Base-by-base conservation (phyloP, 805 yeast genomes). In the Yarrowia sp. region DNA sequence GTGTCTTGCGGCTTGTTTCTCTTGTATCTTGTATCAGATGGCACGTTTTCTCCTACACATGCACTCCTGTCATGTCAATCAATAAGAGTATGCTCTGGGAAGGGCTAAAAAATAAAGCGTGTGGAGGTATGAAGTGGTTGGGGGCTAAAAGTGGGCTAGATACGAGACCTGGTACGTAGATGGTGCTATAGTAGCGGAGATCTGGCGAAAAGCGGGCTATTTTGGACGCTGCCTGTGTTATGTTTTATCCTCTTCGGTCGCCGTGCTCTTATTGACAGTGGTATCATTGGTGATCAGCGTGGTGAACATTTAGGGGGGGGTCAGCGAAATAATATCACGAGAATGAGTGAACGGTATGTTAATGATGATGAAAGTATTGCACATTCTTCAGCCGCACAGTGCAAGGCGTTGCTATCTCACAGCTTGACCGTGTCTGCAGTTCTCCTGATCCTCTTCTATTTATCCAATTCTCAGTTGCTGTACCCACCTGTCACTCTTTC, bases 71-170 rank as follows among this genome's bases (percentile, higher is more conserved):
- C 47, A 19, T 19, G 47, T 44, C 47, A 44, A 44, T 20, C 46
- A 39, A 17, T 8, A 8, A 13, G 46, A 9, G 33, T 44, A 17
- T 20, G 46, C 49, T 44, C 30, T 15, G 10, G 49, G 49, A 44
- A 44, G 50, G 50, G 50, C 50, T 46, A 46, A 24, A 46, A 24
- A 46, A 46, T 24, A 19, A 43, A 44, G 49, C 49, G 49, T n/a
- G n/a, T 15, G 10, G 46, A 20, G 17, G 24, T 15, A 42, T 42
- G 24, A 42, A 9, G 5, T 8, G 14, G 13, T 1, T 17, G 46
- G 46, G 46, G 9, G 14, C 46, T 19, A 44, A 19, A 19, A 2
- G 30, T 19, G 49, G 49, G 49, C 49, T 44, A 20, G 30, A 19
- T 19, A n/a, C 44, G 19, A 40, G 8, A 9, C 19, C 4, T 9